Percentiles rank a stretch among this genome's conserved stretches.
phyloP scores from a whole-genome alignment of 2,329 filamentous ascomycete species.

The Xylaria multiplex region DNA sequence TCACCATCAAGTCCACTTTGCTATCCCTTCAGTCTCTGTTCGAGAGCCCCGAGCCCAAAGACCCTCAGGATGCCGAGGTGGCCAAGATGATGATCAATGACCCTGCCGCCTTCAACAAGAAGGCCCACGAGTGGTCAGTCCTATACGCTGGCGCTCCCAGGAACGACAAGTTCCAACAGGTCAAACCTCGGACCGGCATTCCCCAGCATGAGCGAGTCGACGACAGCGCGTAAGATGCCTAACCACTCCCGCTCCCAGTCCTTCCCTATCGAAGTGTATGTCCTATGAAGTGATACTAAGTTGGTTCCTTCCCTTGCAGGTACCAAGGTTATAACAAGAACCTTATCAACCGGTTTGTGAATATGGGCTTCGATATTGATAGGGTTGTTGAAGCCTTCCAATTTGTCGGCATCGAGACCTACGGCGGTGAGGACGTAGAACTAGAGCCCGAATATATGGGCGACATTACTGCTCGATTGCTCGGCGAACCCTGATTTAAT shows the following conservation, averaged over 20 bases:
- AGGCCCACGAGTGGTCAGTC: constrained; percentile 91
- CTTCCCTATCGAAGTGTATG: not conserved
- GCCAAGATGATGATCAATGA: constrained; percentile 86
- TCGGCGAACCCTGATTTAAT: constrained; percentile 69
- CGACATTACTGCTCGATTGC: constrained; percentile 84
- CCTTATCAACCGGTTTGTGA: constrained; percentile 83
- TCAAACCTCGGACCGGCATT: constrained; percentile 47
- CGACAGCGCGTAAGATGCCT: constrained; percentile 54
- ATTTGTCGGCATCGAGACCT: constrained; percentile 81
- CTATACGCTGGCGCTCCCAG: constrained; percentile 80
- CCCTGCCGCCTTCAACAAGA: constrained; percentile 80
- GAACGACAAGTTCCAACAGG: constrained; percentile 44
- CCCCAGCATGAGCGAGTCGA: constrained; percentile 63
- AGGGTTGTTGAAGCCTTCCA: constrained; percentile 87
- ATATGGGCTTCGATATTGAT: constrained; percentile 91
- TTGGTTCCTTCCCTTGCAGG: constrained; percentile 54
- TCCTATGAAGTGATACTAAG: constrained; percentile 24
- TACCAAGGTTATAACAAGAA: constrained; percentile 90
- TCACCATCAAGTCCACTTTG: constrained; percentile 95
- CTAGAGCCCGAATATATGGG: constrained; percentile 92
- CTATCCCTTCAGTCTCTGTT: constrained; percentile 93
- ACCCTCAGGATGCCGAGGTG: constrained; percentile 96
- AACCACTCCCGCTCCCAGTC: not conserved
- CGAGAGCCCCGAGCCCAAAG: constrained; percentile 91
- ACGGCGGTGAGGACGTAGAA: constrained; percentile 81